These are phyloP conservation scores for Phytophthora megakarya DNA, from an alignment of 352 stramenopile species.

Conservation along the genomic window DNA sequence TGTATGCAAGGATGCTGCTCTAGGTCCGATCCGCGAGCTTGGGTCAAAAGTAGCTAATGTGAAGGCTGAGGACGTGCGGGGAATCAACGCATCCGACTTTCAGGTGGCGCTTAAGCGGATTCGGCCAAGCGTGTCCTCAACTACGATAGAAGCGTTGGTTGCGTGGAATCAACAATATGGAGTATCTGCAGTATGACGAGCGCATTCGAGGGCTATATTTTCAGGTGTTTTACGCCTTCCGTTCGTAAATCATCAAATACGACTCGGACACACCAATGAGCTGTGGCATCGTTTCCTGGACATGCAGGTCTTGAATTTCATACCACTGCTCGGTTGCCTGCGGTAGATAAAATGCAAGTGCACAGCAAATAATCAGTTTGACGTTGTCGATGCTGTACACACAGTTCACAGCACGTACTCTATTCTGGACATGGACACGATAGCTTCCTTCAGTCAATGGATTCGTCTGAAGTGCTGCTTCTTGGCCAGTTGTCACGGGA, in stretches of 20 bases:
- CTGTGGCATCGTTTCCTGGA: constrained; percentile 97
- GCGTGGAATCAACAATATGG: constrained; percentile 76
- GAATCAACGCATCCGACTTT: constrained; percentile 68
- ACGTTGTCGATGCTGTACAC: neutral
- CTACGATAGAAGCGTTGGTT: constrained; percentile 57
- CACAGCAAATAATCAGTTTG: constrained; percentile 16
- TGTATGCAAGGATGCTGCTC: constrained; percentile 93
- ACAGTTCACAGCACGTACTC: constrained; percentile 47
- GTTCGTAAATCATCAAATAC: constrained; percentile 92
- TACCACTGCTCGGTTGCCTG: constrained; percentile 97
- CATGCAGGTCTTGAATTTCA: constrained; percentile 98
- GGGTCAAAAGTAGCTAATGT: constrained; percentile 62
- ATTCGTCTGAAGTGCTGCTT: constrained; percentile 88
- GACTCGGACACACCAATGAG: constrained; percentile 97
- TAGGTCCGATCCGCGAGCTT: constrained; percentile 90
- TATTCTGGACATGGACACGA: constrained; percentile 95
- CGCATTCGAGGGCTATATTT: constrained; percentile 27
- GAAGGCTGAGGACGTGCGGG: constrained; percentile 62
- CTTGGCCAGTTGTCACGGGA: constrained; percentile 91
- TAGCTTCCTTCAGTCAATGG: constrained; percentile 96
- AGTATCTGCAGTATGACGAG: constrained; percentile 54
- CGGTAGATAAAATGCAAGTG: constrained; percentile 9
- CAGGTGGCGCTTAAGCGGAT: constrained; percentile 56
- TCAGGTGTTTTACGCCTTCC: constrained; percentile 55
- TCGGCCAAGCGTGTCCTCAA: constrained; percentile 70